Conservation (phyloP, 2,329 filamentous ascomycete species). For the Fusarium metavorans region DNA sequence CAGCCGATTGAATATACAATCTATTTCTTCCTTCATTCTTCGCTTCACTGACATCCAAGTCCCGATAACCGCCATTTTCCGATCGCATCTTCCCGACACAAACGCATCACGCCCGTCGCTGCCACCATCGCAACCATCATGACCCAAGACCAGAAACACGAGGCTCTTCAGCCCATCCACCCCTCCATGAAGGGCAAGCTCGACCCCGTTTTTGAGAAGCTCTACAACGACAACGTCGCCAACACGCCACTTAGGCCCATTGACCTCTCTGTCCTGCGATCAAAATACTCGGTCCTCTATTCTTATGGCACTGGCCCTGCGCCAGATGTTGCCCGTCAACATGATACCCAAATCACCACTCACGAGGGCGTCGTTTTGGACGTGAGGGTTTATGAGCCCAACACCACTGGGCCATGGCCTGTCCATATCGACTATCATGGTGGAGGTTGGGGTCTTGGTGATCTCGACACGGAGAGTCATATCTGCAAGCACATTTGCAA, state of each 20-base stretch:
- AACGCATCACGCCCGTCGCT: not conserved
- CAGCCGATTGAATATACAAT: not conserved
- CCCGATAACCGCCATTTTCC: not conserved
- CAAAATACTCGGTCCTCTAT: constrained; percentile 58
- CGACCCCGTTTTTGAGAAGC: constrained; percentile 59
- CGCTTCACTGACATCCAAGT: not conserved
- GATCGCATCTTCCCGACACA: not conserved
- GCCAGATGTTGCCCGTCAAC: constrained; percentile 54
- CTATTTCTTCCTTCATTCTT: not conserved
- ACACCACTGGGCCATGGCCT: constrained; percentile 55
- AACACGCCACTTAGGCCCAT: constrained; percentile 55
- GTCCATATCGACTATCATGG: constrained; percentile 64
- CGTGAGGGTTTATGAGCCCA: constrained; percentile 60
- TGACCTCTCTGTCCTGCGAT: constrained; percentile 53
- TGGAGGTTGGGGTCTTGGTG: constrained; percentile 63
- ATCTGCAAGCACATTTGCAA: constrained; percentile 61
- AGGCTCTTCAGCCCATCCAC: constrained; percentile 62
- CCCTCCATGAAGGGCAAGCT: constrained; percentile 59
- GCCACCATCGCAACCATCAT: not conserved
- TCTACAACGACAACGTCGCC: constrained; percentile 61
- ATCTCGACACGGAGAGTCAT: constrained; percentile 61
- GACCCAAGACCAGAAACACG: constrained; percentile 46
- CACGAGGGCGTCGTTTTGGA: constrained; percentile 47
- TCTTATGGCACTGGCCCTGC: constrained; percentile 58
- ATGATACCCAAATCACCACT: constrained; percentile 52